Base-by-base conservation (phyloP, 345 rosid species). In the Melaleuca quinquenervia region DNA sequence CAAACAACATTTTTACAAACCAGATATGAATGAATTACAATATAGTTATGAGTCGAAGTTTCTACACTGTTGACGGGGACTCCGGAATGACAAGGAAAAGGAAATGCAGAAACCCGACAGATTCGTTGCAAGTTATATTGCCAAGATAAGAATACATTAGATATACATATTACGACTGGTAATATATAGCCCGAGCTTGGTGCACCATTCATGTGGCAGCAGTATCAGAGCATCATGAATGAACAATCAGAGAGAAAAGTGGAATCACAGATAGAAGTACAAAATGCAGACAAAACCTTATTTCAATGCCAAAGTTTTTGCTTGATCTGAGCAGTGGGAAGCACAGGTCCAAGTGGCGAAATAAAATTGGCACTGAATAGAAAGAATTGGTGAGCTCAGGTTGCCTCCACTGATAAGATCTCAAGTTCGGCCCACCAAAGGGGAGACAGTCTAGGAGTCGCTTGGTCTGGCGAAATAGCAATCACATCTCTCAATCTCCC, bases 361-460 rank as follows among this genome's bases (percentile, higher is more conserved):
- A 70, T 70, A 36, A 70, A 36, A 70, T 5, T 8, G 48, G 48
- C 80, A 70, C 80, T 70, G 80, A 36, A 70, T 70, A 20, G 80
- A 70, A 70, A 70, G 80, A 70, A 70, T 70, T 11, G 24, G 24
- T 24, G 80, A 70, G 78, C 78, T 92, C 88, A 96, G 44, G 94
- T 94, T 56, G 99, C 94, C 92, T 95, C 99, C 85, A 90, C 92
- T 2, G 99, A 97, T 87, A 96, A 87, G 88, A 97, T 94, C 94
- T 97, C 98, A 56, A 97, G 98, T 86, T 97, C 99, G 9, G 98
- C 99, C 99, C 99, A 97, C 99, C 99, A 97, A 24, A 96, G 91
- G 22, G 99, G 99, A 80, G 99, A 97, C 78, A 96, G 96, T 87
- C 95, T 95, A 1, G 99, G 99, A 50, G 92, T 91, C 18, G 98